These are phyloP conservation scores for Mucor lusitanicus DNA, from an alignment of 371 early-diverging fungal genomes.

Conservation along the genomic window DNA sequence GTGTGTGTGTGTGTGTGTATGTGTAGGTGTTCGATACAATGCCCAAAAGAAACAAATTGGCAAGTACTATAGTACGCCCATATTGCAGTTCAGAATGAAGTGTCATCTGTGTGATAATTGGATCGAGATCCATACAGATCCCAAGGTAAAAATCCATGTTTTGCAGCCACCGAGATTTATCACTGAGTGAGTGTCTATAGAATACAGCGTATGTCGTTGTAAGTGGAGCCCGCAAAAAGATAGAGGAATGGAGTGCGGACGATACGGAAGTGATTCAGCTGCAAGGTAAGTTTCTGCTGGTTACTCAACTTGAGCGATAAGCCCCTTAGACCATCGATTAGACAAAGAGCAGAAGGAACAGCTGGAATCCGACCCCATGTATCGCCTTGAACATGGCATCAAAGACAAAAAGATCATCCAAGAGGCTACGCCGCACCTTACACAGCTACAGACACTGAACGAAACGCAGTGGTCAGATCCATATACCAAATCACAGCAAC, in stretches of 20 bases:
- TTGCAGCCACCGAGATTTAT: not conserved
- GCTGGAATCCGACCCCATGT: constrained; percentile 66
- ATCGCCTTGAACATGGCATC: constrained; percentile 66
- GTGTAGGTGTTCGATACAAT: constrained; percentile 85
- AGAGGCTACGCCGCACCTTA: constrained; percentile 54
- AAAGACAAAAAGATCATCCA: constrained; percentile 57
- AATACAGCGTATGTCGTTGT: constrained; percentile 79
- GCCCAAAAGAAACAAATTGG: constrained; percentile 94
- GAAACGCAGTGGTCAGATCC: constrained; percentile 80
- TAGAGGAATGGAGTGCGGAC: constrained; percentile 74
- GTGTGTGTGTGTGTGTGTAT: not conserved
- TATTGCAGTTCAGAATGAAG: constrained; percentile 90
- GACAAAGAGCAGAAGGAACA: constrained; percentile 62
- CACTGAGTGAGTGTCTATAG: constrained; percentile 30
- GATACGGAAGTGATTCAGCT: constrained; percentile 70
- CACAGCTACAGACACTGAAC: constrained; percentile 61
- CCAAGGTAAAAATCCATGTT: constrained; percentile 59
- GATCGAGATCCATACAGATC: constrained; percentile 94
- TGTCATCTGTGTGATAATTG: constrained; percentile 86
- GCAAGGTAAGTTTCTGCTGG: constrained; percentile 27
- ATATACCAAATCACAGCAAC: constrained; percentile 67
- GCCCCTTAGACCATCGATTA: not conserved
- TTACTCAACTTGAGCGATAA: not conserved
- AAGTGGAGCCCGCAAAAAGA: constrained; percentile 76
- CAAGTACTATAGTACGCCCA: constrained; percentile 87